Percentiles rank a stretch among this genome's conserved stretches.
phyloP scores from a whole-genome alignment of 2,329 filamentous ascomycete species.

The Fusarium paranaense region DNA sequence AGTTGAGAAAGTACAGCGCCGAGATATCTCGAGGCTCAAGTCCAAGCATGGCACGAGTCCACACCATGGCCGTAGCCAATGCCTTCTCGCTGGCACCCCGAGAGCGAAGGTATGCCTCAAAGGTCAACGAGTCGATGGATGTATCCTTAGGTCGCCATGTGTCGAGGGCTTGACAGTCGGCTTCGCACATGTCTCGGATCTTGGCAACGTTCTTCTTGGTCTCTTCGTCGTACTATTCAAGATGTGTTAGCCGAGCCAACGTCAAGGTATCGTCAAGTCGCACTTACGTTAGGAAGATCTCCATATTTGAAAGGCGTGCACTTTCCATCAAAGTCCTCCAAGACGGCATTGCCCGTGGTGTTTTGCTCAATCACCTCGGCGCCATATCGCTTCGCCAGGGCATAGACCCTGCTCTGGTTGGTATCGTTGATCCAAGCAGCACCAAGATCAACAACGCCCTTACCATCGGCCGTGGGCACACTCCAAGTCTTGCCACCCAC shows the following conservation, averaged over 20 bases:
- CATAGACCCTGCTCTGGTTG: constrained; percentile 34
- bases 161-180: constrained; percentile 45
- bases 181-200: constrained; percentile 44
- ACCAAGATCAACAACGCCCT: constrained; percentile 34
- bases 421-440: constrained; percentile 43
- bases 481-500: constrained; percentile 60
- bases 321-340: constrained; percentile 17
- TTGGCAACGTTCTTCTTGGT: constrained; percentile 24
- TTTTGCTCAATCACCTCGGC: constrained; percentile 35
- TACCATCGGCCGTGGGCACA: constrained; percentile 3
- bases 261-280: not conserved
- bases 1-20: constrained; percentile 66
- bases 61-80: constrained; percentile 50
- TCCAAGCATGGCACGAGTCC: constrained; percentile 63
- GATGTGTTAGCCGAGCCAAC: not conserved
- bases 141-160: constrained; percentile 32
- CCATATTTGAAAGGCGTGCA: constrained; percentile 24
- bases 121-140: constrained; percentile 41
- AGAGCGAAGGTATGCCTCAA: constrained; percentile 45
- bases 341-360: constrained; percentile 16
- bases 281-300: not conserved
- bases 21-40: constrained; percentile 61
- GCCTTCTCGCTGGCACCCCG: constrained; percentile 30
- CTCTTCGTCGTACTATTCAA: constrained; percentile 14
- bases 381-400: constrained; percentile 26